Evolutionary conservation across 208 protist species (phyloP), one percentile per base, ranked within the genome.

Genomic region (Leishmania amazonensis): DNA sequence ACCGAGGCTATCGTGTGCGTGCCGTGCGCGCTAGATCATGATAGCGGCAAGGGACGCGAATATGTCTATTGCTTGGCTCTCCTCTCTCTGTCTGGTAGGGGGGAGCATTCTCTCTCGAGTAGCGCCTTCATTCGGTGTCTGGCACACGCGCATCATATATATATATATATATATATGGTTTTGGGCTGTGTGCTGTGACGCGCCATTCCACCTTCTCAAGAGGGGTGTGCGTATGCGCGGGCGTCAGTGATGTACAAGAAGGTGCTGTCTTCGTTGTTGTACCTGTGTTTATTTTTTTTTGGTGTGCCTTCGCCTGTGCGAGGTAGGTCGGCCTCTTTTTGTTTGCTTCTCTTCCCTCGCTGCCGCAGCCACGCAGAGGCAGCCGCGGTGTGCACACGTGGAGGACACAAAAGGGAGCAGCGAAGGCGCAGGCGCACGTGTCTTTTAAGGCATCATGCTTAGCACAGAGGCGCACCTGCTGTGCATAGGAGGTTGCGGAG

Each of bases 1-100:
- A 85, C 75, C 85, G 90, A 62, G 85, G 87, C 13, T 87, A 84
- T 28, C 78, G 62, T 76, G 74, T 65, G 21, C 74, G 74, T 28
- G 53, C 17, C 21, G 38, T 60, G 74, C 54, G 21, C 53, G 31
- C 54, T 62, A 31, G 38, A 54, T 24, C 35, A 9, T 51, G 74
- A 78, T 8, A 15, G 45, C 21, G 38, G n/a, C 49, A 31, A 73
- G 68, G 42, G 42, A 31, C 42, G 24, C 42, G 15, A 35, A 9
- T 13, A 35, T 42, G 42, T 24, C 31, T 51, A 24, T 45, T 42
- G 68, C 4, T 47, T 35, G 24, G 42, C 24, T 51, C 49, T n/a
- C 24, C 68, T 6, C 68, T 73, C 38, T 19, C 40, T 31, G 68
- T 71, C 19, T 17, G 65, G 31, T 35, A 35, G 31, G 31, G 28